Base-by-base conservation (phyloP, 176 grass and related monocot genomes). In the Lolium multiflorum region DNA sequence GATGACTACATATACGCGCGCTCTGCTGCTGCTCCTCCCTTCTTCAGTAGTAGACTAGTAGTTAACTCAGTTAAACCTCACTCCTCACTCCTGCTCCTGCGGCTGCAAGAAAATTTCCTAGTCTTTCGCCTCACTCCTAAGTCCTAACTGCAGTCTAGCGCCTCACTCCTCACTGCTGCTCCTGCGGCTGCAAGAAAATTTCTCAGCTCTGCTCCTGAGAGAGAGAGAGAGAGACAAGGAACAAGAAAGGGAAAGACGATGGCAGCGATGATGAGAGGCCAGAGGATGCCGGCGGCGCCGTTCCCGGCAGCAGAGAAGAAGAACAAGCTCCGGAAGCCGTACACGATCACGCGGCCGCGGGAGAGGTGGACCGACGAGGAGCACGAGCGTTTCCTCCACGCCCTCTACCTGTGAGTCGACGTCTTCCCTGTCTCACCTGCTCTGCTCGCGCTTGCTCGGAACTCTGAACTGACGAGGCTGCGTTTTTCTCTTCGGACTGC, bases 361-460 rank as follows among this genome's bases (percentile, higher is more conserved):
- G 94, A 93, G 67, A 71, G 83, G 70, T 97, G 94, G 94, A 88
- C 89, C 58, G 86, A 64, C 8, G 89, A 93, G 59, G 94, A 93
- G 84, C 94, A 96, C 37, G 82, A 82, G 6, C 74, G 89, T 12
- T 96, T 96, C 88, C 89, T 93, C 52, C 74, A 93, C 57, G 91
- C 87, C 9, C 75, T 97, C 38, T 52, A 92, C 9, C 52, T 90
- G 91, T 95, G 81, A 84, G 84, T 76, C 62, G 1, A 22, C 55
- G 3, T 24, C 4, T 39, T 9, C 22, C 13, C 41, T 43, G 46
- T 43, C 41, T 7, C 41, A 43, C 6, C 41, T 43, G 48, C 24
- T 76, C 73, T 31, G 48, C 38, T 17, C 9, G n/a, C 0, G 10
- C 22, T 25, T 0, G 1, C 9, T 25, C 38, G 20, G 9, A 44